Evolutionary conservation across 1,284 basidiomycete genomes (phyloP), one percentile per base, ranked within the genome.

Genomic region (Leccinum fallax): DNA sequence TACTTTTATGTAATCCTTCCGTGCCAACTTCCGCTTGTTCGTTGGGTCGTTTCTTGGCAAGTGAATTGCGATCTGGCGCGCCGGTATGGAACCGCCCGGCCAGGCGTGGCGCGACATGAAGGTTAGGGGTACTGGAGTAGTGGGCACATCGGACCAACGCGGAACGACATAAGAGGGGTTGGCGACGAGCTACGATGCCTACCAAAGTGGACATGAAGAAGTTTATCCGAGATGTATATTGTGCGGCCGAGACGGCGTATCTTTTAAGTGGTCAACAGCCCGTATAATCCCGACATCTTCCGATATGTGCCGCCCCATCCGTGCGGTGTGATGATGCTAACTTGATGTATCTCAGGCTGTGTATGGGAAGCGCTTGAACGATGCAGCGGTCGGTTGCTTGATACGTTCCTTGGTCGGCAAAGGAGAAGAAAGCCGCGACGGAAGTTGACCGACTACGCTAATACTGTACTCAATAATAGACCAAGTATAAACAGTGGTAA

Each of bases 1-100:
- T 56, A 74, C 75, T 65, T 60, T 30, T 58, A 63, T 77, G 73
- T 46, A 71, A 54, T 0, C 73, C 76, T 28, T 75, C 76, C 13
- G 70, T 72, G 43, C 73, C 75, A 26, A 65, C 57, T 28, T 64
- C 59, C 1, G 67, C 70, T 5, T 63, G 65, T 54, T 75, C 73
- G 53, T 53, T 62, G 5, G 64, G 65, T 30, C 55, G 65, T 28
- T 75, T 74, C 49, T 66, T 72, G 53, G 51, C 60, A 38, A 75
- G 64, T 1, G 74, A 66, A 34, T 67, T 65, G 16, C 65, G 66
- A 62, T 72, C 61, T 48, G 64, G 43, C 21, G 51, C 60, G 59
- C 63, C 66, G 15, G 65, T 70, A 73, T 74, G 74, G 65, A 74
- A 74, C 36, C 28, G 60, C 26, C 54, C 56, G 16, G 49, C 53